phyloP scores from a whole-genome alignment of 352 stramenopile species.

The Globisporangium megalacanthum region DNA sequence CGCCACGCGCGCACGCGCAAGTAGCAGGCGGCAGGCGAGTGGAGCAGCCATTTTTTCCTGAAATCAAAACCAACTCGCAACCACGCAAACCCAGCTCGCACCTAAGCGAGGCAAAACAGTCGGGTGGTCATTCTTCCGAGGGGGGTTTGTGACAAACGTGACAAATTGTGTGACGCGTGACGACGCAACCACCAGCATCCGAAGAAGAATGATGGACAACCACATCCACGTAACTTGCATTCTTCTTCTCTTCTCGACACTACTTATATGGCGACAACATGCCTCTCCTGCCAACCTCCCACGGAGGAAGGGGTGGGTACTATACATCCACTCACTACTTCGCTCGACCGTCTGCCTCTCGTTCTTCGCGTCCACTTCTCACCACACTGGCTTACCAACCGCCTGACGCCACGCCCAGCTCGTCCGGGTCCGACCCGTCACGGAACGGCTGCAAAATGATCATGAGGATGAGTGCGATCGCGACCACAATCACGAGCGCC shows the following conservation, averaged over 20 bases:
- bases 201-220: no score
- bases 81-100: not conserved
- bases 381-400: not conserved
- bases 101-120: no score
- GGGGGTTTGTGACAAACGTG: no score
- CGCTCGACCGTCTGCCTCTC: not conserved
- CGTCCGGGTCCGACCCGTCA: not conserved
- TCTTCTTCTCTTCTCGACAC: no score
- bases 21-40: constrained; percentile 7
- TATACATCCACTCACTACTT: constrained; percentile 7
- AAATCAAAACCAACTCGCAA: not conserved
- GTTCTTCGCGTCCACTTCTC: constrained; percentile 3
- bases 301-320: not conserved
- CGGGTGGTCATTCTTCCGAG: no score
- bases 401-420: not conserved
- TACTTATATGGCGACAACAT: not conserved
- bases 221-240: no score
- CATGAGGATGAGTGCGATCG: constrained; percentile 54
- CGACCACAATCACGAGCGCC: constrained; percentile 63
- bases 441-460: constrained; percentile 62
- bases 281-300: not conserved
- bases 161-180: no score
- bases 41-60: constrained; percentile 9
- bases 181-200: no score
- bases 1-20: constrained; percentile 9